Conservation (phyloP, 192 early-diverging fungal species). For the Backusella sp. region DNA sequence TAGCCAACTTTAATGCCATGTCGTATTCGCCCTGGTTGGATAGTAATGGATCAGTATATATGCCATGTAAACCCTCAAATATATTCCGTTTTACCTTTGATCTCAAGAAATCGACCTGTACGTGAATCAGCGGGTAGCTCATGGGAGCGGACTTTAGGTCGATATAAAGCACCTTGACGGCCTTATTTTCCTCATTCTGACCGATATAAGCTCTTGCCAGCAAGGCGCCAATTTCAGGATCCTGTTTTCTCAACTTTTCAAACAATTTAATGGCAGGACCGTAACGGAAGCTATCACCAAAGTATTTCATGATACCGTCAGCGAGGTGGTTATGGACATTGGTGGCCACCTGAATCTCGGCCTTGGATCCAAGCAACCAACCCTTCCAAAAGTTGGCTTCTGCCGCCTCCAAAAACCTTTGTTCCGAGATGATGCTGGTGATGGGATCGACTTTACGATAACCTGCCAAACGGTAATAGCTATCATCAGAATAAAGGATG, state of each 20-base stretch:
- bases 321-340: constrained; percentile 85
- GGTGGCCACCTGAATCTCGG: constrained; percentile 93
- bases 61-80: too few species aligned
- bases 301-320: constrained; percentile 89
- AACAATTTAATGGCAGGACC: constrained; percentile 81
- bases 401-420: constrained; percentile 81
- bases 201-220: constrained; percentile 80
- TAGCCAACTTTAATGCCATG: constrained; percentile 83
- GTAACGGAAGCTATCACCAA: constrained; percentile 78
- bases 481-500: constrained; percentile 88
- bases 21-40: constrained; percentile 57
- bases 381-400: constrained; percentile 85
- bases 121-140: constrained; percentile 84
- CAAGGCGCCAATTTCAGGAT: constrained; percentile 90
- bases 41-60: neutral
- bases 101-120: constrained; percentile 88
- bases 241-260: constrained; percentile 70
- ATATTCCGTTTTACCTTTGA: constrained; percentile 55
- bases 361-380: constrained; percentile 91
- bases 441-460: constrained; percentile 91
- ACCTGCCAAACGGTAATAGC: constrained; percentile 82
- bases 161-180: constrained; percentile 84
- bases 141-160: constrained; percentile 76
- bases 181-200: constrained; percentile 90
- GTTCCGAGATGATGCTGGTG: constrained; percentile 68